Evolutionary conservation across 495 filamentous ascomycete species (phyloP), one percentile per base, ranked within the genome.

Genomic region (Aspergillus haitiensis): DNA sequence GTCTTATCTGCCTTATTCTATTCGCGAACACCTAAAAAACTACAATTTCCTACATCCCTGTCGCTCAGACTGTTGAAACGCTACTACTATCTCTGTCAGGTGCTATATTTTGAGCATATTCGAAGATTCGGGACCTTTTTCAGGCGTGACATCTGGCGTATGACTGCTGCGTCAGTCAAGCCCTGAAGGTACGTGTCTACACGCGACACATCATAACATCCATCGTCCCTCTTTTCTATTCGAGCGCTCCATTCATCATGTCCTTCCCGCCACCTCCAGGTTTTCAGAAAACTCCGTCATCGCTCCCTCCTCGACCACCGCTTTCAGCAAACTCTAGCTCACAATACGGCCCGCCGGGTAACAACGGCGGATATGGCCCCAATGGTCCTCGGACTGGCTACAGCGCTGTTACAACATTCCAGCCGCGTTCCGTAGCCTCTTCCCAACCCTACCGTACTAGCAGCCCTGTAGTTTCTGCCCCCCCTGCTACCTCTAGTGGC

Each of bases 221-320:
- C 55, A 72, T 61, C 64, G 58, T 69, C 61, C 67, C 59, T 65
- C 59, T 46, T 15, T 60, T 47, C 64, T 72, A 73, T 62, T 69
- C 62, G 81, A 77, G 79, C 81, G 56, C 76, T 74, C 82, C 84
- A 77, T 92, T 92, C 89, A 92, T 89, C 87, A 95, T 96, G 92
- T 88, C 92, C 75, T 92, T 92, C 82, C 89, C 90, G 69, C 89
- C 90, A 67, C 90, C 90, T 87, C 90, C 92, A 89, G 91, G 91
- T 87, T 83, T 88, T 68, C 84, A 81, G 65, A 82, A 81, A 76
- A 81, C 76, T 53, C 86, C 78, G 54, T 84, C 89, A 27, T 89
- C 87, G 52, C 88, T 97, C 37, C 93, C 93, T 50, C 86, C 93
- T 50, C 88, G 91, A 32, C 92, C 92, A 33, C 92, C 92, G 15